Evolutionary conservation across 225 moss, liverwort and hornwort genomes (phyloP).

Genomic region (Marchantia paleacea): DNA sequence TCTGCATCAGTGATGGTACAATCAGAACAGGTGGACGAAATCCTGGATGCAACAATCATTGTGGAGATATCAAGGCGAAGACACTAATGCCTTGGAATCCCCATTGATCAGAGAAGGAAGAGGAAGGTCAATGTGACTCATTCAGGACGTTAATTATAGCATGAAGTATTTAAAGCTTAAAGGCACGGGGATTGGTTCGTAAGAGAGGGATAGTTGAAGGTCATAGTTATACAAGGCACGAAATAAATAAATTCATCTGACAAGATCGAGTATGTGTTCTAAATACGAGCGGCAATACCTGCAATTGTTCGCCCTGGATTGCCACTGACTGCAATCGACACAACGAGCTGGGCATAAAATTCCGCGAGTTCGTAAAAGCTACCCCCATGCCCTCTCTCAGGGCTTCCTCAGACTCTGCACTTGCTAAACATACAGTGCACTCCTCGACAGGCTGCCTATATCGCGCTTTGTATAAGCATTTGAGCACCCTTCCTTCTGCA

Average conservation of each 20-base stretch:
- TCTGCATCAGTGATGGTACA: slow-evolving; percentile 35
- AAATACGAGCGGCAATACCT: slow-evolving; percentile 37
- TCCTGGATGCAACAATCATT: not conserved
- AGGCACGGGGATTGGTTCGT: no score
- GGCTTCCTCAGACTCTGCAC: slow-evolving; percentile 45
- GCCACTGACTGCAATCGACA: slow-evolving; percentile 41
- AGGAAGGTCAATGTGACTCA: not conserved
- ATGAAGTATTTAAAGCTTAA: no score
- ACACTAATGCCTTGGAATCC: not conserved
- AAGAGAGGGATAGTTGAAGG: no score
- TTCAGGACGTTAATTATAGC: not conserved
- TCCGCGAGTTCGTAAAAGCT: slow-evolving; percentile 41
- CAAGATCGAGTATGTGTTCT: no score
- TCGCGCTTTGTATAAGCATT: slow-evolving; percentile 79
- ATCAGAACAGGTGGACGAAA: not conserved
- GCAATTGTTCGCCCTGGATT: slow-evolving; percentile 48
- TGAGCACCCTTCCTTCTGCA: slow-evolving; percentile 54
- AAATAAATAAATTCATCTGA: no score
- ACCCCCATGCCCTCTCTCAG: slow-evolving; percentile 48
- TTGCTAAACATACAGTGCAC: slow-evolving; percentile 61
- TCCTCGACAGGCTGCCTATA: slow-evolving; percentile 69
- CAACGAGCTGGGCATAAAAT: slow-evolving; percentile 64
- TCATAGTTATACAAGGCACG: no score
- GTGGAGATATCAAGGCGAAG: not conserved
- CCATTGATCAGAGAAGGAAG: not conserved